Base-by-base conservation (phyloP, 495 filamentous ascomycete genomes). In the Aspergillus bridgeri region DNA sequence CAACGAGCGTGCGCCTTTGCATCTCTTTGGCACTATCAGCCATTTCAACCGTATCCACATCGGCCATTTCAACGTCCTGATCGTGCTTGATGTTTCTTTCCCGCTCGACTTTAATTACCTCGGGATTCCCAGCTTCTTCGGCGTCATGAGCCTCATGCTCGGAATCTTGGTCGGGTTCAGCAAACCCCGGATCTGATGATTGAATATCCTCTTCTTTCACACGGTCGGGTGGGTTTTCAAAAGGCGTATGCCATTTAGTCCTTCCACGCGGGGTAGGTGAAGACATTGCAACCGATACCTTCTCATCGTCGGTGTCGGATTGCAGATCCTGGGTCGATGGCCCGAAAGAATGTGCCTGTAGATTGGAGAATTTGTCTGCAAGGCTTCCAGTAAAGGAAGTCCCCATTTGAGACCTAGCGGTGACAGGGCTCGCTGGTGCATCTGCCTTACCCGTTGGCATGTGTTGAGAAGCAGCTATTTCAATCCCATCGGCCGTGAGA, bases 371-470 rank as follows among this genome's bases (percentile, higher is more conserved):
- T n/a, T 60, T 59, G 23, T 69, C 62, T 29, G 67, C 64, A 19
- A 74, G 52, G 60, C 68, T 71, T 23, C 56, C 53, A 4, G 71
- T 71, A 43, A 75, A 69, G 5, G 73, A 70, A 17, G 42, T 29
- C 6, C 64, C 46, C 11, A 55, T 24, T 7, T 27, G 47, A 46
- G 50, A 47, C 9, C 11, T 43, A 43, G 19, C 15, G 1, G 20
- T 43, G 9, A 54, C 25, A 27, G 56, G 25, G 25, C 55, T 60
- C 18, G 50, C 48, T 8, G 52, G 15, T 19, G 33, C 19, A 20
- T 46, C 52, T 0, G 23, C 8, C 15, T 38, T 43, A 17, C 45
- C 54, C 9, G 51, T 25, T 1, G 60, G 46, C 23, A 54, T 21
- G 46, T 60, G 55, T 23, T 74, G 66, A 4, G 65, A 65, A 21